Percentiles rank a stretch among this genome's conserved stretches.
These are phyloP conservation scores for Linaria vulgaris DNA, from an alignment of 257 asterid species.

Conservation along the genomic window DNA sequence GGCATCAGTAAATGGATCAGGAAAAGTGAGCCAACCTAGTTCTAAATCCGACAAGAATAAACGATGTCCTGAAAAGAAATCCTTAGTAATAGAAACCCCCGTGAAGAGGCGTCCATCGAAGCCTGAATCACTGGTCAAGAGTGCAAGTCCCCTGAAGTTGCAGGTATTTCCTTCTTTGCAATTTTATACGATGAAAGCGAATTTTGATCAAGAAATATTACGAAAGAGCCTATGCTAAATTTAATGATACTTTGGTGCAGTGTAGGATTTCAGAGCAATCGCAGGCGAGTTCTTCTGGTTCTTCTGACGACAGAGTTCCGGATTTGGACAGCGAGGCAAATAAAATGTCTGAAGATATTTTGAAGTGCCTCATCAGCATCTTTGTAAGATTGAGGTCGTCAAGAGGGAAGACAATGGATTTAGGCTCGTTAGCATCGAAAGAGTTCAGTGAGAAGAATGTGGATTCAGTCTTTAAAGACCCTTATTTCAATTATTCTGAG, in stretches of 20 bases:
- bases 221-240: neutral
- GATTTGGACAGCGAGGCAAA: conserved; percentile 55
- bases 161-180: conserved; percentile 37
- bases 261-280: conserved; percentile 59
- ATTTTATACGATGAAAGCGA: neutral
- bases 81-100: conserved; percentile 16
- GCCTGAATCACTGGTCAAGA: conserved; percentile 35
- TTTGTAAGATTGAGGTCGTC: conserved; percentile 59
- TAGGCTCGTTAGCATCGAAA: conserved; percentile 34
- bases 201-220: neutral
- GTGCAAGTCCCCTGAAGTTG: conserved; percentile 35
- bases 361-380: conserved; percentile 65
- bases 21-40: conserved; percentile 35
- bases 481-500: conserved; percentile 33
- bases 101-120: conserved; percentile 32
- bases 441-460: conserved; percentile 19
- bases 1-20: conserved; percentile 25
- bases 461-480: conserved; percentile 40
- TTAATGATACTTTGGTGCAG: conserved; percentile 41
- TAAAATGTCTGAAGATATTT: conserved; percentile 56
- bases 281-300: conserved; percentile 55
- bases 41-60: conserved; percentile 32
- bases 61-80: conserved; percentile 31
- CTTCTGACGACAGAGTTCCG: conserved; percentile 42
- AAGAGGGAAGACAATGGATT: conserved; percentile 61